These are phyloP conservation scores for Arthrinium phaeospermum DNA, from an alignment of 2,329 filamentous ascomycete species.

Conservation along the genomic window DNA sequence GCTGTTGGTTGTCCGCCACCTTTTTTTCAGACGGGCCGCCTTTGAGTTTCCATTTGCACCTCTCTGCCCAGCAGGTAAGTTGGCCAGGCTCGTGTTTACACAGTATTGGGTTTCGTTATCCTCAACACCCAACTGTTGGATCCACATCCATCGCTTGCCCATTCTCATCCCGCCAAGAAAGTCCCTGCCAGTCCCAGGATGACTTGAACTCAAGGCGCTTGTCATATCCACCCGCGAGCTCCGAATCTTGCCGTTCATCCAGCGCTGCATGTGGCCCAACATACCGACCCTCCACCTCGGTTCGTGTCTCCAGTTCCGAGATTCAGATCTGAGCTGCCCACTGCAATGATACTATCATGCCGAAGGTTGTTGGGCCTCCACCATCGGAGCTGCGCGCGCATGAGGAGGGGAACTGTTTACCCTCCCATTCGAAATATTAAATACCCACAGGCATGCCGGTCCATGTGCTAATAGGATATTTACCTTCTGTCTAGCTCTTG, in stretches of 20 bases:
- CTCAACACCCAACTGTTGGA: conserved; percentile 18
- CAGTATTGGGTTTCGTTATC: not conserved
- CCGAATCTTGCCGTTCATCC: conserved; percentile 12
- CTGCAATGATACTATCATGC: not conserved
- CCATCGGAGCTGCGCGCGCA: conserved; percentile 6
- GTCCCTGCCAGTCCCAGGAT: conserved; percentile 8
- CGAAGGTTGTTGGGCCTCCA: conserved; percentile 15
- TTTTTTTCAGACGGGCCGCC: not conserved
- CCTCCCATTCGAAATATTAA: not conserved
- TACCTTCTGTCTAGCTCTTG: conserved; percentile 14
- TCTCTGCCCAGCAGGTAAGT: not conserved
- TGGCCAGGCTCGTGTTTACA: not conserved
- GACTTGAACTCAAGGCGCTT: not conserved
- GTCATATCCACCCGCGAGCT: not conserved
- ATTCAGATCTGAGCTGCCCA: not conserved
- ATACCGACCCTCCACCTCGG: conserved; percentile 9
- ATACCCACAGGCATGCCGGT: not conserved
- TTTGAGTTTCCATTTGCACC: not conserved
- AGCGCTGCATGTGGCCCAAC: conserved; percentile 12
- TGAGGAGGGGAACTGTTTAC: not conserved
- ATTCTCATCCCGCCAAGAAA: not conserved
- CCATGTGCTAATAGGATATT: not conserved
- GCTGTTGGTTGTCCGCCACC: not conserved
- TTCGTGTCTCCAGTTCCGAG: not conserved
- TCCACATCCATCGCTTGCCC: not conserved